Evolutionary conservation across 352 stramenopile species (phyloP).

Genomic region (Thraustochytrium aureum): DNA sequence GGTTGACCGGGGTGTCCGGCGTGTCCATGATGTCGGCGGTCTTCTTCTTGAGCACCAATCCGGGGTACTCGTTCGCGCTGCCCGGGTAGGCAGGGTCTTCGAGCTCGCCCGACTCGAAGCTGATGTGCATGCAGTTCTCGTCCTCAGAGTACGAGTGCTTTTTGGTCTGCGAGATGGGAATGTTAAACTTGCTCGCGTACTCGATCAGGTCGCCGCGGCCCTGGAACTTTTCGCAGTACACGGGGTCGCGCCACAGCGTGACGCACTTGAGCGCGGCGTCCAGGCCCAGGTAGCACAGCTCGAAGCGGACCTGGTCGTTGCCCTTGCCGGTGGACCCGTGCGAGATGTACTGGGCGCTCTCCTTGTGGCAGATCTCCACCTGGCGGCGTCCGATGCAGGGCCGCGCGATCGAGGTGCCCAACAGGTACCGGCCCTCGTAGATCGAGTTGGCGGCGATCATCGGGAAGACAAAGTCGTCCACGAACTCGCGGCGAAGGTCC

Average conservation of each 20-base stretch:
- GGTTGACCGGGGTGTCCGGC: slow-evolving; percentile 77
- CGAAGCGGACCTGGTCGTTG: slow-evolving; percentile 98
- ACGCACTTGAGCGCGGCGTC: slow-evolving; percentile 95
- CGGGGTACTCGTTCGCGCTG: slow-evolving; percentile 53
- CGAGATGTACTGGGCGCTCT: slow-evolving; percentile 87
- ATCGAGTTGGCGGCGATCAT: slow-evolving; percentile 94
- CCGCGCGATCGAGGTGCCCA: slow-evolving; percentile 96
- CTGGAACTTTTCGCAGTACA: slow-evolving; percentile 98
- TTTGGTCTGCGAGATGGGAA: slow-evolving; percentile 89
- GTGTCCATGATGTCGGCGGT: slow-evolving; percentile 91
- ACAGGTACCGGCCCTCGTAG: slow-evolving; percentile 96
- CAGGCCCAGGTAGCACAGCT: slow-evolving; percentile 96
- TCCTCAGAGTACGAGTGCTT: slow-evolving; percentile 95
- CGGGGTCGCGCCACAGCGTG: slow-evolving; percentile 93
- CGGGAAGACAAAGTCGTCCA: slow-evolving; percentile 89
- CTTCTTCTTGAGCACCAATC: slow-evolving; percentile 75
- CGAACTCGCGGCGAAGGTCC: slow-evolving; percentile 97
- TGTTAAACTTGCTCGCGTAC: slow-evolving; percentile 95
- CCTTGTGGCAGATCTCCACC: slow-evolving; percentile 81
- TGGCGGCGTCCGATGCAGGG: slow-evolving; percentile 97
- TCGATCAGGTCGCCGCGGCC: slow-evolving; percentile 92
- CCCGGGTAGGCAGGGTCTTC: slow-evolving; percentile 74
- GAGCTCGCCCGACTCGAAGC: slow-evolving; percentile 93
- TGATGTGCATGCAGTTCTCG: slow-evolving; percentile 98
- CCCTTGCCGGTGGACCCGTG: slow-evolving; percentile 98